Conservation (phyloP, 305 asterid species). For the Ajuga reptans region DNA sequence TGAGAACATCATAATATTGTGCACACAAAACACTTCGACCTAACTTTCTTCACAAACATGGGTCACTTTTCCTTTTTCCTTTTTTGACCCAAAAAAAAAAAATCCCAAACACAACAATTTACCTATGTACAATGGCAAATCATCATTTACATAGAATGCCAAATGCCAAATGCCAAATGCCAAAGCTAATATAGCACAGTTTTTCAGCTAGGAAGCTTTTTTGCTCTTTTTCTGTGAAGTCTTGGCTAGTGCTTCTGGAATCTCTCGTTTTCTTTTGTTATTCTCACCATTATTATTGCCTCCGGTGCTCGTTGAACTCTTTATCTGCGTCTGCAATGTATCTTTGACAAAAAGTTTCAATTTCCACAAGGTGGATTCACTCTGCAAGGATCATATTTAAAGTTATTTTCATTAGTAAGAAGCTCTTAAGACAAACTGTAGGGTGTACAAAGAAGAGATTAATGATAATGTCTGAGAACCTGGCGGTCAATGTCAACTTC, state of each 20-base stretch:
- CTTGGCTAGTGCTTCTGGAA: slow-evolving; percentile 31
- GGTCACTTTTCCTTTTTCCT: too few relatives aligned
- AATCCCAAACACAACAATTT: too few relatives aligned
- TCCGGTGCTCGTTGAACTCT: slow-evolving; percentile 37
- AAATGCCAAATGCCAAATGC: background rate
- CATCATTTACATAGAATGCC: slow-evolving; percentile 19
- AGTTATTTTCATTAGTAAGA: too few relatives aligned
- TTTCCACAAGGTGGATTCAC: slow-evolving; percentile 65
- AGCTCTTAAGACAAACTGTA: background rate
- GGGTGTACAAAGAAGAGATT: background rate
- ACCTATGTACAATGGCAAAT: slow-evolving; percentile 29
- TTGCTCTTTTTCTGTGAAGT: too few relatives aligned
- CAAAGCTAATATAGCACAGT: too few relatives aligned
- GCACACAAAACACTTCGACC: too few relatives aligned
- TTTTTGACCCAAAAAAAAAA: too few relatives aligned
- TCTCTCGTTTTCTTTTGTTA: slow-evolving; percentile 44
- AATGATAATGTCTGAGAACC: slow-evolving; percentile 30
- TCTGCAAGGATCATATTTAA: slow-evolving; percentile 34
- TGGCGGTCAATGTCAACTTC: slow-evolving; percentile 74
- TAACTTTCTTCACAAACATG: too few relatives aligned
- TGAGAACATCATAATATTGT: too few relatives aligned
- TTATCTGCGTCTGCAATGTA: slow-evolving; percentile 41
- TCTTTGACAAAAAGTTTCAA: slow-evolving; percentile 58
- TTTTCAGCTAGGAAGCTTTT: slow-evolving; percentile 25
- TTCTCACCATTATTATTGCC: slow-evolving; percentile 27